phyloP scores from a whole-genome alignment of 129 eudicot genomes.

The Helichrysum umbraculigerum region DNA sequence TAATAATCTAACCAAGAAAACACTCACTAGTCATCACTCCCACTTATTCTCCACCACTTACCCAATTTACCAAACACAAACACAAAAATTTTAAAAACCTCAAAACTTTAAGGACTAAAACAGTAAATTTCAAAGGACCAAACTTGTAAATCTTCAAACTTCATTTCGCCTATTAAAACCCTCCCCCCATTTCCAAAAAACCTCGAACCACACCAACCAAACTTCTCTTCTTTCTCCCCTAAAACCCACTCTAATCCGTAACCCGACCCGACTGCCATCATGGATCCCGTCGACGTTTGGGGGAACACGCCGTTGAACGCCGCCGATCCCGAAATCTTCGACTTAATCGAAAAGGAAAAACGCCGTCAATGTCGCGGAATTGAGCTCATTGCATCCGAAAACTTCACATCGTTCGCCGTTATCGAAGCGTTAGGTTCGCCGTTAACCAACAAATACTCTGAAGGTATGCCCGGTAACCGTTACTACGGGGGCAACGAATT shows the following conservation, averaged over 20 bases:
- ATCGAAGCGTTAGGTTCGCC: conserved; percentile 91
- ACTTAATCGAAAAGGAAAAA: conserved; percentile 87
- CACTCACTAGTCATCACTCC: background rate
- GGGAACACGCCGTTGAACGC: conserved; percentile 64
- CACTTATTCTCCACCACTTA: background rate
- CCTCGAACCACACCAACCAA: conserved; percentile 40
- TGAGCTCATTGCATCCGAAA: conserved; percentile 94
- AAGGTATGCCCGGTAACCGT: conserved; percentile 97
- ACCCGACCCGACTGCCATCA: conserved; percentile 14
- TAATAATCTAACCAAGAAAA: background rate
- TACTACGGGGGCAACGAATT: conserved; percentile 96
- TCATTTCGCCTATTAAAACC: conserved; percentile 29
- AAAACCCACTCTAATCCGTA: background rate
- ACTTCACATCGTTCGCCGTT: conserved; percentile 97
- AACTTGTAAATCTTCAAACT: background rate
- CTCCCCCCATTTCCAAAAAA: conserved; percentile 23
- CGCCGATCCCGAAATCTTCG: conserved; percentile 85
- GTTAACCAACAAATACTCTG: conserved; percentile 93
- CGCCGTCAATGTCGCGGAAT: conserved; percentile 90
- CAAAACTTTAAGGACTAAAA: background rate
- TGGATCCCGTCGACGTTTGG: conserved; percentile 89
- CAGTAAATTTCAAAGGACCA: background rate
- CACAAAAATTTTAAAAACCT: background rate
- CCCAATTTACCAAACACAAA: background rate
- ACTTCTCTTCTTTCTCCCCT: background rate